Conservation (phyloP, 306 rosid species). For the Malus sieversii region DNA sequence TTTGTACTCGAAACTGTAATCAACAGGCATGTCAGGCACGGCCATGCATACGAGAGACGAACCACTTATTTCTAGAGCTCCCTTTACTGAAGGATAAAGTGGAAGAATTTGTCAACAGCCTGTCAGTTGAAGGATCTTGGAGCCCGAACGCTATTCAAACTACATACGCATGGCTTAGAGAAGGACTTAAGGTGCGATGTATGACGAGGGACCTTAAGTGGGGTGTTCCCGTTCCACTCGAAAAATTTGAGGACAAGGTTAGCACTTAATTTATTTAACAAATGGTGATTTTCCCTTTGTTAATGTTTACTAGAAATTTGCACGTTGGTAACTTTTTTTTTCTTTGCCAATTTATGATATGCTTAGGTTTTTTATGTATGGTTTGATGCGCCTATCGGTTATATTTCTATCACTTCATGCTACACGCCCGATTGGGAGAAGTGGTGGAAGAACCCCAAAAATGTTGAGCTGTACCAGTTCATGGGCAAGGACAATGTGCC, state of each 20-base stretch:
- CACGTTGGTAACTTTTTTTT: background rate
- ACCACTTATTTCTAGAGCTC: conserved; percentile 69
- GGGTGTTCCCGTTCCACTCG: conserved; percentile 85
- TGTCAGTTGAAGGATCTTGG: conserved; percentile 60
- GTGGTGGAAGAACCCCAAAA: conserved; percentile 81
- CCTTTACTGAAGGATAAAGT: conserved; percentile 55
- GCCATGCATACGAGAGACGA: conserved; percentile 52
- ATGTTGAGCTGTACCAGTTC: conserved; percentile 70
- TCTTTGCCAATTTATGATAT: background rate
- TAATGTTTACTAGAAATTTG: background rate
- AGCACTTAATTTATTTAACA: background rate
- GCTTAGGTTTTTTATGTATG: conserved; percentile 75
- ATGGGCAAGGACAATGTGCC: conserved; percentile 89
- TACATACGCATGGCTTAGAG: conserved; percentile 62
- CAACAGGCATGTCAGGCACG: conserved; percentile 46
- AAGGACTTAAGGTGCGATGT: conserved; percentile 57
- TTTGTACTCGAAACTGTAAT: background rate
- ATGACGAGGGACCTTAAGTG: conserved; percentile 74
- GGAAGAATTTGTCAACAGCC: conserved; percentile 48
- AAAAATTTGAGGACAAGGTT: conserved; percentile 60
- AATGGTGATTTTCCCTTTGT: background rate
- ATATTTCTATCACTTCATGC: conserved; percentile 69
- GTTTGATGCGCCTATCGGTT: conserved; percentile 88
- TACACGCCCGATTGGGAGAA: conserved; percentile 70
- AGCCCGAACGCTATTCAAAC: conserved; percentile 70